A percentile compares a stretch with the other conserved stretches of the same genome.
phyloP scores from a whole-genome alignment of 177 flowering plant species.

The Vitis hybrid region DNA sequence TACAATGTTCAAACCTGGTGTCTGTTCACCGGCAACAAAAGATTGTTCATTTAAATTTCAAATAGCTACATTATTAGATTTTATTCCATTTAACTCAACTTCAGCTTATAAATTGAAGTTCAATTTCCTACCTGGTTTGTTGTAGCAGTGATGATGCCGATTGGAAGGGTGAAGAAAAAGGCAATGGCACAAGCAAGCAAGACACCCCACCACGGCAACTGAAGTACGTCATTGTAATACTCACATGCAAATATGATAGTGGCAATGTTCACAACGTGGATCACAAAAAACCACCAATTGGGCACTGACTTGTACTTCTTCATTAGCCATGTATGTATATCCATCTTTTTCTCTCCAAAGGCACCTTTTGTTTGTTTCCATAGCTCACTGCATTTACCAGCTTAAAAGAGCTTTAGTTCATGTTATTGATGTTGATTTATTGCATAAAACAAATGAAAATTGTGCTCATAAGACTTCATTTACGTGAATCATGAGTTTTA shows the following conservation, averaged over 20 bases:
- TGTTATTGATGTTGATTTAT: too few species aligned
- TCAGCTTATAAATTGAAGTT: neutral
- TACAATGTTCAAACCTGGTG: conserved; percentile 57
- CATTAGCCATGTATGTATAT: conserved; percentile 57
- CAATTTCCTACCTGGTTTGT: conserved; percentile 52
- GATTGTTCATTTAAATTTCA: neutral
- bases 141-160: conserved; percentile 53
- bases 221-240: conserved; percentile 43
- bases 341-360: conserved; percentile 32
- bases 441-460: too few species aligned
- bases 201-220: conserved; percentile 70
- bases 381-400: conserved; percentile 33
- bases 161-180: conserved; percentile 54
- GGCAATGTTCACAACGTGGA: conserved; percentile 39
- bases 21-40: conserved; percentile 19
- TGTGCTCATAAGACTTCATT: too few species aligned
- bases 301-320: conserved; percentile 47
- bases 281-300: conserved; percentile 50
- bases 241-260: conserved; percentile 39
- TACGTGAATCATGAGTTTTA: too few species aligned
- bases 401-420: too few species aligned
- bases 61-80: neutral
- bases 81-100: neutral
- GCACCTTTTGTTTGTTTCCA: conserved; percentile 42
- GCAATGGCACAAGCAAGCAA: conserved; percentile 49